Percentiles rank a stretch among this genome's conserved stretches.
Conservation (phyloP, 1,139 yeast genomes). For the Diutina mesorugosa region DNA sequence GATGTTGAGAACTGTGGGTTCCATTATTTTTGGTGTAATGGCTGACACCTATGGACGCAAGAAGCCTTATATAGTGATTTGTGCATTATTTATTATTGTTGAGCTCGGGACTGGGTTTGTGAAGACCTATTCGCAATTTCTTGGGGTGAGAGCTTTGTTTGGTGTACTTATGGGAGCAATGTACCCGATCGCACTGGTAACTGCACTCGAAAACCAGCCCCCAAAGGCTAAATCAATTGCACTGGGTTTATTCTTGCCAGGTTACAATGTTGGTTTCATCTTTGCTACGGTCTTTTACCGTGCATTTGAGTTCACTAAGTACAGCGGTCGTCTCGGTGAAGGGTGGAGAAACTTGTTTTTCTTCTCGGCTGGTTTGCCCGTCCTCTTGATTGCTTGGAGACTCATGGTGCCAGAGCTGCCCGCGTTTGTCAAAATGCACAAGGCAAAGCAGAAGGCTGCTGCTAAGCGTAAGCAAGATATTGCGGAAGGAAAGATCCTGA, state of each 20-base stretch:
- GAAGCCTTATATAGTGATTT: slow-evolving; percentile 50
- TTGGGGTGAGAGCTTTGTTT: slow-evolving; percentile 57
- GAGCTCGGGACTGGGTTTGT: slow-evolving; percentile 70
- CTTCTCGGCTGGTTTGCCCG: slow-evolving; percentile 66
- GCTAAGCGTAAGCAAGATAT: background rate
- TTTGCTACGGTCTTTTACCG: slow-evolving; percentile 53
- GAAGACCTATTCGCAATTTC: slow-evolving; percentile 46
- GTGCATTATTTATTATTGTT: slow-evolving; percentile 38
- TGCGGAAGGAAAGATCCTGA: background rate
- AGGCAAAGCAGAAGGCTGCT: background rate
- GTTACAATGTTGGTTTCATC: slow-evolving; percentile 61
- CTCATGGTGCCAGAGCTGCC: background rate
- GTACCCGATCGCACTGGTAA: slow-evolving; percentile 56
- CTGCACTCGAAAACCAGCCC: slow-evolving; percentile 29
- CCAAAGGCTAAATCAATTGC: slow-evolving; percentile 47
- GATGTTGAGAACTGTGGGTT: slow-evolving; percentile 74
- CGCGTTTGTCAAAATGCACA: background rate
- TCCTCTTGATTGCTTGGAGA: slow-evolving; percentile 39
- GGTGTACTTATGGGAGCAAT: slow-evolving; percentile 65
- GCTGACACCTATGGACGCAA: slow-evolving; percentile 65
- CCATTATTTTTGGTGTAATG: slow-evolving; percentile 51
- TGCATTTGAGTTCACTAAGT: slow-evolving; percentile 21
- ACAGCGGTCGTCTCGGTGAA: slow-evolving; percentile 7
- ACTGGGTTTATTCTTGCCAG: slow-evolving; percentile 60
- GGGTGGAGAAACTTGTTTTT: slow-evolving; percentile 73